phyloP scores from a whole-genome alignment of 805 yeast genomes.

The Ogataea populi-albae region DNA sequence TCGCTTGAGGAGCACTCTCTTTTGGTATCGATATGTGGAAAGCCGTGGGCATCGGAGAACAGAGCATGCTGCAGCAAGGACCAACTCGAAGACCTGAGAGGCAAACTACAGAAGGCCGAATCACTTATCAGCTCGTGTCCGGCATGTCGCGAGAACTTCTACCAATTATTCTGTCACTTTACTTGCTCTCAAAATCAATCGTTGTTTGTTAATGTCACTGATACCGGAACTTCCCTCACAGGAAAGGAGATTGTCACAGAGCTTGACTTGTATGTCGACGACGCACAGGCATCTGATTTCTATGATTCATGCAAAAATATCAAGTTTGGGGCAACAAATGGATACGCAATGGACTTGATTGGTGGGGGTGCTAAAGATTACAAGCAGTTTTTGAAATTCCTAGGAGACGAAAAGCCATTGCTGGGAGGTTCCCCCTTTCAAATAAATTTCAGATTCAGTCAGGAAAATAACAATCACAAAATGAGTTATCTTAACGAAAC shows the following conservation, averaged over 20 bases:
- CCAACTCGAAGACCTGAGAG: conserved; percentile 56
- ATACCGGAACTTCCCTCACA: conserved; percentile 44
- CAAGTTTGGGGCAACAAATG: conserved; percentile 92
- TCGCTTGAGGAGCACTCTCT: conserved; percentile 41
- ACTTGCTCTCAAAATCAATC: conserved; percentile 88
- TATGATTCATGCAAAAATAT: conserved; percentile 85
- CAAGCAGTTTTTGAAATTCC: conserved; percentile 70
- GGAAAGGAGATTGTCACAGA: conserved; percentile 66
- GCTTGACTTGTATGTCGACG: conserved; percentile 59
- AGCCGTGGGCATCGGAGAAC: conserved; percentile 48
- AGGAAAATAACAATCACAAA: conserved; percentile 8
- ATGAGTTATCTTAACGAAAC: conserved; percentile 32
- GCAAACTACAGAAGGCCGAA: conserved; percentile 70
- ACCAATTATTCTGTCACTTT: conserved; percentile 79
- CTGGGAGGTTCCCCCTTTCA: conserved; percentile 96
- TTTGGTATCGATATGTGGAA: conserved; percentile 68
- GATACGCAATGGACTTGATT: conserved; percentile 92
- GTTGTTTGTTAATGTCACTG: conserved; percentile 64
- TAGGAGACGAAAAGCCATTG: conserved; percentile 92
- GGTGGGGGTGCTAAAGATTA: conserved; percentile 95
- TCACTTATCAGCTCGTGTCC: conserved; percentile 87
- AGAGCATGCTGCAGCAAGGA: conserved; percentile 67
- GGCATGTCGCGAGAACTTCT: conserved; percentile 85
- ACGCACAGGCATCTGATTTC: conserved; percentile 57
- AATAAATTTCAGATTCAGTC: conserved; percentile 63